Percentiles rank a stretch among this genome's conserved stretches.
Conservation (phyloP, 352 stramenopile genomes). For the Blastocystis sp. region DNA sequence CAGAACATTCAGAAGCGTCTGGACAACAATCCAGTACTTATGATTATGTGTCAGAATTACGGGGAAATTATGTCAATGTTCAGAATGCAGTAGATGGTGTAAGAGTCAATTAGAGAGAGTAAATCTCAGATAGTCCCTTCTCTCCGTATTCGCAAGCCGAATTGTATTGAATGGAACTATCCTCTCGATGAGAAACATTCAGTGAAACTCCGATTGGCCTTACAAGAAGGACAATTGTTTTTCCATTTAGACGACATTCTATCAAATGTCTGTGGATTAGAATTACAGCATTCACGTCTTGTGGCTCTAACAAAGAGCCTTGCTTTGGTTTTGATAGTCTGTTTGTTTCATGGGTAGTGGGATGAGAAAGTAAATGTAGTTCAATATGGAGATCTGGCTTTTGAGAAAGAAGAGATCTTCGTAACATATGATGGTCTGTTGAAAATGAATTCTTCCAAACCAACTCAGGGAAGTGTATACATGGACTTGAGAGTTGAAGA, state of each 20-base stretch:
- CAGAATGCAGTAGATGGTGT: background rate
- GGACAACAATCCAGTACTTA: background rate
- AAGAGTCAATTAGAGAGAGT: background rate
- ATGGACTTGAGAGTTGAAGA: background rate
- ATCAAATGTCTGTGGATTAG: background rate
- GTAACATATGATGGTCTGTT: slow-evolving; percentile 42
- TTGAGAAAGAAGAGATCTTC: slow-evolving; percentile 53
- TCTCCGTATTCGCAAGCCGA: background rate
- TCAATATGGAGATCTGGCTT: slow-evolving; percentile 46
- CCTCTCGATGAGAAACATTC: background rate
- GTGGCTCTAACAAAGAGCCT: background rate
- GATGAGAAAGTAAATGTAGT: background rate
- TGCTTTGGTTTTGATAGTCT: background rate
- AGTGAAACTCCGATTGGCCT: slow-evolving; percentile 16
- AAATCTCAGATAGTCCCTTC: background rate
- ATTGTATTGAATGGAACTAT: slow-evolving; percentile 12
- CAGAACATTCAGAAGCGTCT: background rate
- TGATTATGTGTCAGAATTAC: slow-evolving; percentile 25
- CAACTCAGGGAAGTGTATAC: background rate
- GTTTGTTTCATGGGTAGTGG: slow-evolving; percentile 11
- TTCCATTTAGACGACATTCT: slow-evolving; percentile 43
- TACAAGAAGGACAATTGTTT: slow-evolving; percentile 42
- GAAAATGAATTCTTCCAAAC: background rate
- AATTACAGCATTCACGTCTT: background rate
- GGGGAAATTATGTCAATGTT: background rate